These are phyloP conservation scores for Saccharomycopsis sp. DNA, from an alignment of 805 yeast genomes.

Conservation along the genomic window DNA sequence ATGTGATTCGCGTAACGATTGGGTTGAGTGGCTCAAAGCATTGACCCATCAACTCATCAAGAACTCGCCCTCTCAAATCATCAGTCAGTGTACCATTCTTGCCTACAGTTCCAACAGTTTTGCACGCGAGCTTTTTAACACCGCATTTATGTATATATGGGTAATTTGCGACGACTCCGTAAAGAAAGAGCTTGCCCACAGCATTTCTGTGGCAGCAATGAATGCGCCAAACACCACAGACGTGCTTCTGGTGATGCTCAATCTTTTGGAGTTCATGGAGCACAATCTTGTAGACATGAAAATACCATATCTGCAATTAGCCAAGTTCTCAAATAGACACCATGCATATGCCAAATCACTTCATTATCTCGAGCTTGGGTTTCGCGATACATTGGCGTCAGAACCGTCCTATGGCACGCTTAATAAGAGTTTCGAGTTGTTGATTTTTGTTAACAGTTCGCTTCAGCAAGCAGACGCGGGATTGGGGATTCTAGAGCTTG, in stretches of 20 bases:
- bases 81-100: constrained; percentile 84
- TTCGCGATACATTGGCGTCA: constrained; percentile 70
- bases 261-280: constrained; percentile 93
- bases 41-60: constrained; percentile 78
- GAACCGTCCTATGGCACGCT: constrained; percentile 29
- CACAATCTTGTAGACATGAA: constrained; percentile 95
- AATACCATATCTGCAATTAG: constrained; percentile 80
- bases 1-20: constrained; percentile 85
- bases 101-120: constrained; percentile 84
- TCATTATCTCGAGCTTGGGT: constrained; percentile 92
- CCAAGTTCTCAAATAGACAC: constrained; percentile 88
- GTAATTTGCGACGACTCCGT: constrained; percentile 80
- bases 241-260: constrained; percentile 81
- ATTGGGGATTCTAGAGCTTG: constrained; percentile 90
- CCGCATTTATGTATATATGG: constrained; percentile 96
- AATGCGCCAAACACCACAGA: constrained; percentile 79
- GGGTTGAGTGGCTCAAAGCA: constrained; percentile 96
- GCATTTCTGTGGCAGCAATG: constrained; percentile 83
- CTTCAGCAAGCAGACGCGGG: constrained; percentile 97
- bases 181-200: constrained; percentile 81
- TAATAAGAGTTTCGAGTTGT: constrained; percentile 83
- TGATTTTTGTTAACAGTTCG: constrained; percentile 89
- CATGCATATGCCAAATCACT: constrained; percentile 97
- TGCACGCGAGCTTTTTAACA: constrained; percentile 86
- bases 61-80: constrained; percentile 91